Evolutionary conservation across 768 basidiomycete genomes (phyloP).

Genomic region (Psilocybe azurescens): DNA sequence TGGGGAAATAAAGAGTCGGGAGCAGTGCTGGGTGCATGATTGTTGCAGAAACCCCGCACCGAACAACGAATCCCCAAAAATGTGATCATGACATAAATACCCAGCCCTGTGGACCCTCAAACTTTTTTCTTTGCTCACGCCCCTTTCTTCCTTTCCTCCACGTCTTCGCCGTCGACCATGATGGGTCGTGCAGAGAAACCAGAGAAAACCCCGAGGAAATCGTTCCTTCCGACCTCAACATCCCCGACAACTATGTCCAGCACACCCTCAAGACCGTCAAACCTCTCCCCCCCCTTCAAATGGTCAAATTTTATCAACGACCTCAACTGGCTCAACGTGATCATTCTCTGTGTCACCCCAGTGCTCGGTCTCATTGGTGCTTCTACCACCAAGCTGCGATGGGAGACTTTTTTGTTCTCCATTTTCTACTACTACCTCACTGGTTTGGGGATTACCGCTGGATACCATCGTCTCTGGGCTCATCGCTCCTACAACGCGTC

Average conservation of each 20-base stretch:
- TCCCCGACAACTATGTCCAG: conserved; percentile 85
- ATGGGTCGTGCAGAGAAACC: conserved; percentile 11
- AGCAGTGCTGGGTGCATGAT: background rate
- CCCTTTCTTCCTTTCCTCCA: conserved; percentile 16
- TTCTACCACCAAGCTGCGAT: conserved; percentile 63
- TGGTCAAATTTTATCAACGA: conserved; percentile 64
- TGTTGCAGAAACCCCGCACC: background rate
- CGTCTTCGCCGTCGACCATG: conserved; percentile 17
- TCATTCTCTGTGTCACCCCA: conserved; percentile 77
- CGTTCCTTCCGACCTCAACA: conserved; percentile 56
- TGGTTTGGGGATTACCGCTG: conserved; percentile 90
- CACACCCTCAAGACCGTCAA: conserved; percentile 74
- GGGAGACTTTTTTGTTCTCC: conserved; percentile 71
- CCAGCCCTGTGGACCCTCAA: conserved; percentile 13
- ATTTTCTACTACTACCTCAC: conserved; percentile 46
- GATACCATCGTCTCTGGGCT: conserved; percentile 98
- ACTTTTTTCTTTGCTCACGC: conserved; percentile 17
- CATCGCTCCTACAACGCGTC: conserved; percentile 96
- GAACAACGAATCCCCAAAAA: conserved; percentile 30
- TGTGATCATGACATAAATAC: conserved; percentile 27
- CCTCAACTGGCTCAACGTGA: conserved; percentile 79
- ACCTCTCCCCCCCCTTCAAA: conserved; percentile 70
- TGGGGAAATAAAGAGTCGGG: background rate
- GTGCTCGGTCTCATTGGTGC: conserved; percentile 76
- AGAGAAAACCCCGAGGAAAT: conserved; percentile 24